These are phyloP conservation scores for Tuber brumale DNA, from an alignment of 495 filamentous ascomycete genomes.

Conservation along the genomic window DNA sequence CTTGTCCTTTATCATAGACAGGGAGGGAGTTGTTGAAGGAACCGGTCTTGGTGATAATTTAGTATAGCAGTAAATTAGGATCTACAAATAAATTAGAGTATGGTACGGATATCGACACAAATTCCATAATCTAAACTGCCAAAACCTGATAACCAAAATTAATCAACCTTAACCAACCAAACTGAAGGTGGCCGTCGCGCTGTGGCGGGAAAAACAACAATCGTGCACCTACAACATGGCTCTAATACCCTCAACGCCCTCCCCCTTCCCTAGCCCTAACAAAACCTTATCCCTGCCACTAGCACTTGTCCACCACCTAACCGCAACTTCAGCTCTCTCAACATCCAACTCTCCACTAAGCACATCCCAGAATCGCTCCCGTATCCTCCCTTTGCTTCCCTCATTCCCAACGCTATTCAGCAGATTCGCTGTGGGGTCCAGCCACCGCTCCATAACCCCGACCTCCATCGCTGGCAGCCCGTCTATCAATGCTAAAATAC, in stretches of 20 bases:
- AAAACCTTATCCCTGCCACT: constrained; percentile 63
- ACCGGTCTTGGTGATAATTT: neutral
- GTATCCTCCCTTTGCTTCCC: constrained; percentile 57
- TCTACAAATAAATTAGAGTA: neutral
- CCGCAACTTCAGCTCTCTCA: constrained; percentile 69
- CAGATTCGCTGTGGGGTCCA: constrained; percentile 63
- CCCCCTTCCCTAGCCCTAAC: constrained; percentile 45
- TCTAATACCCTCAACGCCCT: constrained; percentile 29
- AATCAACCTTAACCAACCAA: neutral
- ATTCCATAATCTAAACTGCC: neutral
- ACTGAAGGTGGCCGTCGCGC: no score
- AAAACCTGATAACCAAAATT: neutral
- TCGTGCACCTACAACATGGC: constrained; percentile 23
- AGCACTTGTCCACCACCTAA: constrained; percentile 77
- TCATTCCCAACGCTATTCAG: constrained; percentile 58
- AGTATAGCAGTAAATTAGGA: neutral
- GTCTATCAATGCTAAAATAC: constrained; percentile 75
- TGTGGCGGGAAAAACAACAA: neutral
- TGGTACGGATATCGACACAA: neutral
- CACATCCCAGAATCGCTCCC: constrained; percentile 76
- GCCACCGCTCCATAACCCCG: constrained; percentile 66
- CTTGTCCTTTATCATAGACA: neutral
- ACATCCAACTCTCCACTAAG: constrained; percentile 88
- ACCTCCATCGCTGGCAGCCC: constrained; percentile 67
- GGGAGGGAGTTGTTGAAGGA: neutral